Percentiles rank a stretch among this genome's conserved stretches.
phyloP scores from a whole-genome alignment of 345 rosid genomes.

The Eucalyptus viminalis region DNA sequence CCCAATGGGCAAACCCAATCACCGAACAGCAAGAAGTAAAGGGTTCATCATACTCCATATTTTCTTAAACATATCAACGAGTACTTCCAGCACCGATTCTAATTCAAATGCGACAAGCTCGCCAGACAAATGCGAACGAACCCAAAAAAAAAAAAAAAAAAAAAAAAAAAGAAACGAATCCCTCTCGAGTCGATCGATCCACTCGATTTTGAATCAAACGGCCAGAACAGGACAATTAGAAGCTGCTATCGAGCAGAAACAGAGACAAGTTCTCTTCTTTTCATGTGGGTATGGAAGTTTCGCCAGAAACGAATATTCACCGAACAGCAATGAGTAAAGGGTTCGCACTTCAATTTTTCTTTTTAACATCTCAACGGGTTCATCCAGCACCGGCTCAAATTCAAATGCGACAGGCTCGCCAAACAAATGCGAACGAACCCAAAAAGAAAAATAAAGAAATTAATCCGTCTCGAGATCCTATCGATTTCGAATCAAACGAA shows the following conservation, averaged over 20 bases:
- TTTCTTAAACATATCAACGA: no score
- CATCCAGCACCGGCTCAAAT: background rate
- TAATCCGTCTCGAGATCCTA: background rate
- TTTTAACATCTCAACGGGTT: background rate
- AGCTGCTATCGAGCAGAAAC: background rate
- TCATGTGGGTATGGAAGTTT: background rate
- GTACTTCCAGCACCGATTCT: background rate
- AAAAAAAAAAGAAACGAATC: background rate
- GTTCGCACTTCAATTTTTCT: background rate
- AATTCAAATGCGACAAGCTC: background rate
- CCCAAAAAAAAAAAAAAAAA: background rate
- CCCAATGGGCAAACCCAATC: background rate
- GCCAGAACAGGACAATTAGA: background rate
- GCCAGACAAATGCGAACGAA: background rate
- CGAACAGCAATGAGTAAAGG: background rate
- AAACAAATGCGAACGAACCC: background rate
- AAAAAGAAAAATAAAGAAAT: background rate
- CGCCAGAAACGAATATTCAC: background rate
- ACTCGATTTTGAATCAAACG: background rate
- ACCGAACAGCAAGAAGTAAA: background rate
- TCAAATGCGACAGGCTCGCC: background rate
- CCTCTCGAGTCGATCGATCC: background rate
- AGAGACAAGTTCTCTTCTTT: background rate
- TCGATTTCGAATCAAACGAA: background rate
- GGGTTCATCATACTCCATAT: slow-evolving; percentile 46